phyloP scores from a whole-genome alignment of 192 early-diverging fungal genomes.

The Anaeromyces robustus region DNA sequence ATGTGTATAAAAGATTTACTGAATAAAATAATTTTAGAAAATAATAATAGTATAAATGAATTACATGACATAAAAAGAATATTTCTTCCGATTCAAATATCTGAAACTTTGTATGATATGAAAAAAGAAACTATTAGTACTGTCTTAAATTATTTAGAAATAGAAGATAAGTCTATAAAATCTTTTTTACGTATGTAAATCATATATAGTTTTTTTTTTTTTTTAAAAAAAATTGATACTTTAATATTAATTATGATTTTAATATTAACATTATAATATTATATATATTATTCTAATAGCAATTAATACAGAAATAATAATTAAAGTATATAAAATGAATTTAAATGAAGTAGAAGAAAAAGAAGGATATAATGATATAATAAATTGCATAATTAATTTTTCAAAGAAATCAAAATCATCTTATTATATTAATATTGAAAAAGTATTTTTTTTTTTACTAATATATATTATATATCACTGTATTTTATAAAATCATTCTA shows the following conservation, averaged over 20 bases:
- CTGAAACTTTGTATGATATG: not conserved
- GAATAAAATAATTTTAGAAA: not conserved
- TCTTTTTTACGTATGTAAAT: not conserved
- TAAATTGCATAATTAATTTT: not conserved
- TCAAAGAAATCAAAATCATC: not conserved
- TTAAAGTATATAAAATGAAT: not conserved
- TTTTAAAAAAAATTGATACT: no score
- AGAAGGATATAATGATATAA: not conserved
- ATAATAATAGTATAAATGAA: not conserved
- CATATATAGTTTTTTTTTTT: no score
- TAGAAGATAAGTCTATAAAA: not conserved
- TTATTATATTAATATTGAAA: not conserved
- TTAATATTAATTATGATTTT: no score
- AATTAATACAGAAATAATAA: not conserved
- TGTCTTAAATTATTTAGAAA: not conserved
- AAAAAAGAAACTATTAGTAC: not conserved
- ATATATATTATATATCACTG: no score
- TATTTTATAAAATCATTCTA: no score
- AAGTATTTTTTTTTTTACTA: not conserved
- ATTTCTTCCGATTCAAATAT: not conserved
- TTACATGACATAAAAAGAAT: not conserved
- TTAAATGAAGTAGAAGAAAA: not conserved
- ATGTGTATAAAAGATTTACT: not conserved
- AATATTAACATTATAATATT: no score
- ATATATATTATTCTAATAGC: not conserved